Percentiles rank a stretch among this genome's conserved stretches.
Evolutionary conservation across 1,284 basidiomycete genomes (phyloP).

Genomic region (Malassezia globosa): DNA sequence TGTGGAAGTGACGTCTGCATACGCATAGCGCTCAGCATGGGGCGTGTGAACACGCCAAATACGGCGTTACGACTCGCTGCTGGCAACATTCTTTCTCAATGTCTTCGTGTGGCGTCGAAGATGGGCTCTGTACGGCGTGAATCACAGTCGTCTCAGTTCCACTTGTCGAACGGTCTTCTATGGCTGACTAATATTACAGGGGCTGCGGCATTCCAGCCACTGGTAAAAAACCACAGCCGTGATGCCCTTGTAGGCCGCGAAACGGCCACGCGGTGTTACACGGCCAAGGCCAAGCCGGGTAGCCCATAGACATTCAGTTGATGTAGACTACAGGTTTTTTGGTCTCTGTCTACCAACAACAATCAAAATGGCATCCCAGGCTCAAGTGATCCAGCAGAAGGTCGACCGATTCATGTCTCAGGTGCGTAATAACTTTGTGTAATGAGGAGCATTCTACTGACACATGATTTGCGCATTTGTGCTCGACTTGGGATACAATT

Average conservation of each 20-base stretch:
- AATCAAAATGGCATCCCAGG: conserved; percentile 20
- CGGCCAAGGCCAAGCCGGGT: background rate
- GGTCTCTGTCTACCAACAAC: background rate
- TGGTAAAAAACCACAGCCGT: too few species aligned
- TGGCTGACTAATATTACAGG: conserved; percentile 2
- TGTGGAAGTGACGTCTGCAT: background rate
- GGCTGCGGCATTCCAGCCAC: conserved; percentile 2
- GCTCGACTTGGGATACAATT: background rate
- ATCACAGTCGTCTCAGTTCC: too few species aligned
- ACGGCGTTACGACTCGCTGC: conserved; percentile 1
- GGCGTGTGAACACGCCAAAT: conserved; percentile 12
- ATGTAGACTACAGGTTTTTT: background rate
- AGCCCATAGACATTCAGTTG: background rate
- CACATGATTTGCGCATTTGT: conserved; percentile 1
- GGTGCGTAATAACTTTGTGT: conserved; percentile 23
- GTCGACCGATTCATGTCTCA: conserved; percentile 43
- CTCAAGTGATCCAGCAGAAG: conserved; percentile 36
- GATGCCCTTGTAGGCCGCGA: too few species aligned
- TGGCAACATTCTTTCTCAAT: background rate
- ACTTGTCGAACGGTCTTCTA: background rate
- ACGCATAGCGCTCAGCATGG: background rate
- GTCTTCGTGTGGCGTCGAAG: background rate
- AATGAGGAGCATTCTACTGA: background rate
- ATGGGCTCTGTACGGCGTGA: too few species aligned
- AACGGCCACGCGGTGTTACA: background rate